phyloP scores from a whole-genome alignment of 306 rosid genomes.

The Begonia masoniana region DNA sequence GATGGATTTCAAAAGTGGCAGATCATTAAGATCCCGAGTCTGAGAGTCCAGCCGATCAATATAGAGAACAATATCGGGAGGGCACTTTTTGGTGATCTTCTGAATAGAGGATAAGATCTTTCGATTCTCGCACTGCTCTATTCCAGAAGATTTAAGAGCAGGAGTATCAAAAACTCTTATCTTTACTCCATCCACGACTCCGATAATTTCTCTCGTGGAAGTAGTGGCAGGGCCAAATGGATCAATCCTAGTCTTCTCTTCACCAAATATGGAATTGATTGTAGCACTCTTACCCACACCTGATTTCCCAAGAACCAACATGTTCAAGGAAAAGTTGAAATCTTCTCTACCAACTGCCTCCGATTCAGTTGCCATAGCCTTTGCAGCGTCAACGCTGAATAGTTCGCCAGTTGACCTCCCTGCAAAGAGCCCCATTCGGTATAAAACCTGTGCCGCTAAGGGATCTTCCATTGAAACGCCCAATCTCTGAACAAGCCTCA shows the following conservation, averaged over 20 bases:
- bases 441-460: constrained; percentile 71
- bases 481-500: constrained; percentile 72
- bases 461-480: constrained; percentile 76
- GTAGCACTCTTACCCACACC: constrained; percentile 99
- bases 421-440: constrained; percentile 54
- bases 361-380: constrained; percentile 53
- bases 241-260: constrained; percentile 51
- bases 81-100: constrained; percentile 57
- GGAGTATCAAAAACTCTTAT: constrained; percentile 84
- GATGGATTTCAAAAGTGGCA: constrained; percentile 63
- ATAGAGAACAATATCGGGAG: constrained; percentile 84
- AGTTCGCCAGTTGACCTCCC: constrained; percentile 54
- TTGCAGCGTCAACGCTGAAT: constrained; percentile 67
- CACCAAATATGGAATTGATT: constrained; percentile 84
- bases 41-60: constrained; percentile 92
- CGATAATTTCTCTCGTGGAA: constrained; percentile 61
- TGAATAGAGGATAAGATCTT: constrained; percentile 57
- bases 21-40: constrained; percentile 81
- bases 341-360: constrained; percentile 63
- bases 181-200: constrained; percentile 73
- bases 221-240: constrained; percentile 89
- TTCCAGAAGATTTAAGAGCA: constrained; percentile 75
- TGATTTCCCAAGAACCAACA: constrained; percentile 81
- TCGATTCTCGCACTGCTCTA: constrained; percentile 53
- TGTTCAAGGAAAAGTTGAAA: constrained; percentile 55